phyloP scores from a whole-genome alignment of 1,284 basidiomycete species.

The Pseudozyma pruni region DNA sequence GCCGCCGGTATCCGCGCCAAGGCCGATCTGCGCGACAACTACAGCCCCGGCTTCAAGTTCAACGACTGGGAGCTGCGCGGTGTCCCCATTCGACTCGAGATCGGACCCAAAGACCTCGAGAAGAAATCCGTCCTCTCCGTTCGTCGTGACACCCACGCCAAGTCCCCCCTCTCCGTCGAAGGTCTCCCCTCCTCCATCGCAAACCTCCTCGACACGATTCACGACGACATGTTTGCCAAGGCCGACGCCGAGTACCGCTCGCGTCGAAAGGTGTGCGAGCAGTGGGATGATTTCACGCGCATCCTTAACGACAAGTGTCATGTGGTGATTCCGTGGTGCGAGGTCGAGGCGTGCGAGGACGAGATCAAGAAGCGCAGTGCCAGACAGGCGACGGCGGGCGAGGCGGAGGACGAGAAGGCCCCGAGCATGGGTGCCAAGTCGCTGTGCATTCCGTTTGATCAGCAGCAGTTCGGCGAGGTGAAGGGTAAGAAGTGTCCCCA shows the following conservation, averaged over 20 bases:
- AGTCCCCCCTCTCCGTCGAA: constrained; percentile 44
- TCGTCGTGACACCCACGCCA: constrained; percentile 82
- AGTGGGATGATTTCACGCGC: constrained; percentile 90
- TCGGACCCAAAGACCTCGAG: constrained; percentile 91
- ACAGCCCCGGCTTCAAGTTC: constrained; percentile 98
- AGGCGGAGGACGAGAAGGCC: constrained; percentile 77
- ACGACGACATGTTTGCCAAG: constrained; percentile 84
- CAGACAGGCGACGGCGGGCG: constrained; percentile 57
- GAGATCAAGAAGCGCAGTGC: constrained; percentile 96
- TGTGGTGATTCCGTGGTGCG: constrained; percentile 95
- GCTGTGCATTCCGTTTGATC: constrained; percentile 95
- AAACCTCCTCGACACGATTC: constrained; percentile 83
- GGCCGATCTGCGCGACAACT: constrained; percentile 91
- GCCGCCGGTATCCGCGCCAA: constrained; percentile 83
- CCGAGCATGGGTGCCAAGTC: constrained; percentile 99
- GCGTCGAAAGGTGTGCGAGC: constrained; percentile 79
- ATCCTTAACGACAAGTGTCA: constrained; percentile 89
- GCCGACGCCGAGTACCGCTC: constrained; percentile 81
- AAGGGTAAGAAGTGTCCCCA: constrained; percentile 63
- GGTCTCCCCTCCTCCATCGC: constrained; percentile 40
- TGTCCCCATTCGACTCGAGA: constrained; percentile 94
- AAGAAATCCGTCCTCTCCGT: constrained; percentile 85
- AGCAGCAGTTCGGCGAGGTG: constrained; percentile 71
- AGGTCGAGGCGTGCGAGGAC: constrained; percentile 92
- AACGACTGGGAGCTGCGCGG: constrained; percentile 95